Evolutionary conservation across 2,329 filamentous ascomycete genomes (phyloP), one percentile per base, ranked within the genome.

Genomic region (Aspergillus viridinutans): DNA sequence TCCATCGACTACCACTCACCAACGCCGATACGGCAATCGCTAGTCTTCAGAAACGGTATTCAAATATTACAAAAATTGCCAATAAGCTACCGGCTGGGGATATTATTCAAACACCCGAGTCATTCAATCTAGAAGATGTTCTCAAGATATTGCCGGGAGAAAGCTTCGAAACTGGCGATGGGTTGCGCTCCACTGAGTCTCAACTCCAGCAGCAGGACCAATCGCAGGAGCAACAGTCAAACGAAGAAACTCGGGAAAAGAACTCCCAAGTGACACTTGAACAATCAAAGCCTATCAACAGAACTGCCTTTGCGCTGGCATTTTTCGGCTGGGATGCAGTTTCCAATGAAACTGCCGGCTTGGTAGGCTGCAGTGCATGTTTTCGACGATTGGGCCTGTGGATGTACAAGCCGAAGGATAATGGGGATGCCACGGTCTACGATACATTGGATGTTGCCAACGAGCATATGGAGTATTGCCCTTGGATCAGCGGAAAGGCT

Each of bases 321-420:
- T 73, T 92, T 21, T 83, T 88, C 57, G 90, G 90, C 35, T 93
- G 90, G 90, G 85, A 90, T 23, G 85, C 87, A 43, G 63, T 69
- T 35, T 65, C 62, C 3, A 75, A 75, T 53, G 70, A 67, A 35
- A 65, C 70, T 28, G 71, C 67, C 9, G 89, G 90, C 58, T 84
- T 93, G 17, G 87, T 90, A 5, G 86, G 86, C 4, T 99, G 94
- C 72, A 83, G 88, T 57, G 90, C 90, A 21, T 99, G 94, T 71
- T 89, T 96, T 68, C 86, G 94, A 58, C 86, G 92, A 1, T 80
- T 97, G 0, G 94, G 94, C 0, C 80, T 99, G 2, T 99, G 94
- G 94, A 88, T 99, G 79, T 97, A 96, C 72, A 89, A 86, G 67
- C 87, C 86, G 72, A 92, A 87, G 72, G 83, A 85, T 65, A 82